Percentiles rank a stretch among this genome's conserved stretches.
phyloP scores from a whole-genome alignment of 2,329 filamentous ascomycete genomes.

The Botrytis tulipae region DNA sequence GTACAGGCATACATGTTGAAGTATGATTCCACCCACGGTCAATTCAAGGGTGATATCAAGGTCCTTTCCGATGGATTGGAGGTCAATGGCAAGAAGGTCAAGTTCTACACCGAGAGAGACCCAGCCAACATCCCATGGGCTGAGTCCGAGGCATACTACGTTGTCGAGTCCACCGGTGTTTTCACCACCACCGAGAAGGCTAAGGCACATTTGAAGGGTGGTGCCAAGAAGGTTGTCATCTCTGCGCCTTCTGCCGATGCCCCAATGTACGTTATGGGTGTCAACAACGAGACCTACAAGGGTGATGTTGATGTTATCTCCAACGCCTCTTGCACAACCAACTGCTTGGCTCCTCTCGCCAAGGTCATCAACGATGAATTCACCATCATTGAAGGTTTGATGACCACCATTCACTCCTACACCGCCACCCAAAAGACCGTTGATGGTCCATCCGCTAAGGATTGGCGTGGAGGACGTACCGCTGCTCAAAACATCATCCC shows the following conservation, averaged over 20 bases:
- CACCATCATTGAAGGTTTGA: slow-evolving; percentile 95
- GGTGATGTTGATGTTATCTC: slow-evolving; percentile 90
- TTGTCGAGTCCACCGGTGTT: slow-evolving; percentile 97
- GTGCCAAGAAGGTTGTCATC: slow-evolving; percentile 97
- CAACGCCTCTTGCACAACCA: slow-evolving; percentile 99
- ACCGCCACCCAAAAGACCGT: slow-evolving; percentile 99
- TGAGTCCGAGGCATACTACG: slow-evolving; percentile 84
- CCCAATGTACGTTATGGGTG: slow-evolving; percentile 99
- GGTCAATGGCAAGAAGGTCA: slow-evolving; percentile 92
- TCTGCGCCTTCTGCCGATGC: slow-evolving; percentile 91
- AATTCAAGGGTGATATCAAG: slow-evolving; percentile 90
- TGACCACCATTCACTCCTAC: slow-evolving; percentile 99
- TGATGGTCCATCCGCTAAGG: slow-evolving; percentile 95
- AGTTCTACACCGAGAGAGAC: slow-evolving; percentile 92
- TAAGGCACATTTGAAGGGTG: slow-evolving; percentile 87
- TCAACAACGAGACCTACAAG: slow-evolving; percentile 95
- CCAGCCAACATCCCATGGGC: slow-evolving; percentile 87
- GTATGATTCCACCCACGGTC: slow-evolving; percentile 96
- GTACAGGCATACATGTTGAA: slow-evolving; percentile 96
- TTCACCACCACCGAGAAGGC: slow-evolving; percentile 99
- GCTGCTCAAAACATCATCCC: slow-evolving; percentile 99
- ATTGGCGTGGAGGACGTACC: slow-evolving; percentile 98
- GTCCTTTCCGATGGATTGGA: slow-evolving; percentile 66
- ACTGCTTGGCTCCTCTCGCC: slow-evolving; percentile 98
- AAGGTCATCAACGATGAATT: slow-evolving; percentile 99